These are phyloP conservation scores for Pilatotrama ljubarskyi DNA, from an alignment of 768 basidiomycete genomes.

Conservation along the genomic window DNA sequence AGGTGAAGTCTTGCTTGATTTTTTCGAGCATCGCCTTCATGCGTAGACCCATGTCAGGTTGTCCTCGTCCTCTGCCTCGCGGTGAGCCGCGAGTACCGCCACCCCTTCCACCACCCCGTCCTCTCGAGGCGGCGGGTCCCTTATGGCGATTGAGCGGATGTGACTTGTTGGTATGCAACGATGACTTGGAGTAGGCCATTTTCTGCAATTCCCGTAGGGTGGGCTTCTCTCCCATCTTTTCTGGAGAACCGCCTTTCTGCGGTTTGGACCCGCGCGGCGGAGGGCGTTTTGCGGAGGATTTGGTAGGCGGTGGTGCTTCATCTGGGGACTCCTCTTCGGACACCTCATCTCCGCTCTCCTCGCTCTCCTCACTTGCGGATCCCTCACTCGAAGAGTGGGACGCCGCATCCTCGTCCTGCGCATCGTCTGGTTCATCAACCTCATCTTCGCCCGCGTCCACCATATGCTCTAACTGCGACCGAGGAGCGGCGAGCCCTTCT, in stretches of 20 bases:
- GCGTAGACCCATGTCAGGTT: slow-evolving; percentile 81
- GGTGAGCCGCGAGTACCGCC: slow-evolving; percentile 39
- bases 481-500: slow-evolving; percentile 35
- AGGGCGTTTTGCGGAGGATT: background rate
- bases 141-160: slow-evolving; percentile 39
- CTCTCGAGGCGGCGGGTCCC: slow-evolving; percentile 17
- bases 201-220: slow-evolving; percentile 60
- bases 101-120: slow-evolving; percentile 21
- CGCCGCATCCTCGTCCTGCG: background rate
- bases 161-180: slow-evolving; percentile 59
- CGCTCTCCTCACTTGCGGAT: background rate
- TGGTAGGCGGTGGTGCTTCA: background rate
- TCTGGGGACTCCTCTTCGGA: slow-evolving; percentile 19
- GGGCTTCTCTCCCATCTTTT: slow-evolving; percentile 25
- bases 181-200: slow-evolving; percentile 60
- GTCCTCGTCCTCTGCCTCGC: slow-evolving; percentile 37
- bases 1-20: slow-evolving; percentile 65
- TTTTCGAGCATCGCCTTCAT: slow-evolving; percentile 87
- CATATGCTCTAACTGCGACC: slow-evolving; percentile 13
- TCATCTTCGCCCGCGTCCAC: slow-evolving; percentile 15
- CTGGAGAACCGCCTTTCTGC: background rate
- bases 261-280: background rate
- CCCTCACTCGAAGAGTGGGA: background rate
- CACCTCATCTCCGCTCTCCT: slow-evolving; percentile 12
- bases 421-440: background rate